Conservation (phyloP, 192 early-diverging fungal genomes). For the Coemansia sp. region DNA sequence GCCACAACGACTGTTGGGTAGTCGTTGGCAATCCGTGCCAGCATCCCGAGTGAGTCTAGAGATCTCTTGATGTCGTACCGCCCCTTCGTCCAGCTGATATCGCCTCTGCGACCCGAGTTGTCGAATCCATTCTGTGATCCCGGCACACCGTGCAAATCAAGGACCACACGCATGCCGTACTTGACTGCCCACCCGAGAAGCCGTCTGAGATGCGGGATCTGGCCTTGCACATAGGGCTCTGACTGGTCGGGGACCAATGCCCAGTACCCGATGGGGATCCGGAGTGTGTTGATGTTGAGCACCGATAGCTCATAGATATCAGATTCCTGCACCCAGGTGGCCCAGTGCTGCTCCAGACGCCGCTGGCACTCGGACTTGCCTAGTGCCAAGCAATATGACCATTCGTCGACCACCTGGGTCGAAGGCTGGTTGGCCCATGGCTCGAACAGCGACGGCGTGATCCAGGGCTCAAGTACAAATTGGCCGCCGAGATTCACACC, state of each 20-base stretch:
- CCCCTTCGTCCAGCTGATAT: slow-evolving; percentile 38
- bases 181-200: slow-evolving; percentile 62
- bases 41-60: slow-evolving; percentile 21
- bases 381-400: slow-evolving; percentile 55
- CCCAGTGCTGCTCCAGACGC: slow-evolving; percentile 56
- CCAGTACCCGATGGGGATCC: slow-evolving; percentile 72
- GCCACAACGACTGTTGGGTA: slow-evolving; percentile 19
- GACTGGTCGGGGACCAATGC: slow-evolving; percentile 50
- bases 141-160: slow-evolving; percentile 68
- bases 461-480: slow-evolving; percentile 67
- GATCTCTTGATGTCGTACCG: slow-evolving; percentile 23
- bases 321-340: slow-evolving; percentile 57
- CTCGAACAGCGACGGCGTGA: slow-evolving; percentile 47
- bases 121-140: slow-evolving; percentile 72
- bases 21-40: slow-evolving; percentile 36
- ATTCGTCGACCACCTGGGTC: slow-evolving; percentile 57
- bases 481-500: slow-evolving; percentile 72
- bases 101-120: slow-evolving; percentile 45
- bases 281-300: slow-evolving; percentile 62
- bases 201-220: slow-evolving; percentile 54
- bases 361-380: slow-evolving; percentile 54
- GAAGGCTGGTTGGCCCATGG: slow-evolving; percentile 32
- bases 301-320: slow-evolving; percentile 55
- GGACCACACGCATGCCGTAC: slow-evolving; percentile 61
- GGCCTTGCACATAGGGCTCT: slow-evolving; percentile 61